A percentile compares a stretch with the other conserved stretches of the same genome.
phyloP scores from a whole-genome alignment of 2,329 filamentous ascomycete genomes.

The Cephalotrichum gorgonifer region DNA sequence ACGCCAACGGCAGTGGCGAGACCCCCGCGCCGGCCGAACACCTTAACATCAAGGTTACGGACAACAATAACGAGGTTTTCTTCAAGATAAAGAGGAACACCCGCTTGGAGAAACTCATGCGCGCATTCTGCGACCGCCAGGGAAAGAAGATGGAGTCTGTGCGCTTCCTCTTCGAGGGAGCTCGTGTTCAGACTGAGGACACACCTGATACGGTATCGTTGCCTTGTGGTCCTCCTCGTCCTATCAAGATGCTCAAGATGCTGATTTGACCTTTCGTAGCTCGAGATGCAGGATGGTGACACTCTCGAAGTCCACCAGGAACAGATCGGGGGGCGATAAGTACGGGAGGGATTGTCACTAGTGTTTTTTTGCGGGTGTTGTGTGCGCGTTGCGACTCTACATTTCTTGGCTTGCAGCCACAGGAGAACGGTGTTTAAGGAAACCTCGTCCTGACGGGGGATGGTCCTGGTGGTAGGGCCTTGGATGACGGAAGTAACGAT shows the following conservation, averaged over 20 bases:
- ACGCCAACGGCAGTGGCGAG: slow-evolving; percentile 35
- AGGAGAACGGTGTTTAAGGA: not conserved
- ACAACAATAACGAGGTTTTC: slow-evolving; percentile 99
- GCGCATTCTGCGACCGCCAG: slow-evolving; percentile 92
- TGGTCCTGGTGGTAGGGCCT: not conserved
- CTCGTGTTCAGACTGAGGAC: slow-evolving; percentile 78
- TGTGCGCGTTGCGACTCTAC: not conserved
- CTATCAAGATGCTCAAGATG: slow-evolving; percentile 5
- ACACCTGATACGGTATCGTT: slow-evolving; percentile 80
- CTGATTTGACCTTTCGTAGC: slow-evolving; percentile 36
- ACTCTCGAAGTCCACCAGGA: slow-evolving; percentile 97
- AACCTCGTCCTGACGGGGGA: not conserved
- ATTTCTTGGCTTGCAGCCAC: not conserved
- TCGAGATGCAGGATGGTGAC: slow-evolving; percentile 95
- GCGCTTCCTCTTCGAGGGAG: slow-evolving; percentile 93
- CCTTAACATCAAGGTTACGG: slow-evolving; percentile 97
- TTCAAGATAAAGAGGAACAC: slow-evolving; percentile 99
- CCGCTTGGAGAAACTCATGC: slow-evolving; percentile 95
- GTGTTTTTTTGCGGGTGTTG: not conserved
- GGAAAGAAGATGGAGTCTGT: slow-evolving; percentile 79
- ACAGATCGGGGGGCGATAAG: slow-evolving; percentile 66
- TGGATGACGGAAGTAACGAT: not conserved
- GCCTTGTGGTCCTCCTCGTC: not conserved
- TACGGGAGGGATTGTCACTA: not conserved
- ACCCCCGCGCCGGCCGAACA: slow-evolving; percentile 56